Base-by-base conservation (phyloP, 345 rosid genomes). In the Acer saccharum region DNA sequence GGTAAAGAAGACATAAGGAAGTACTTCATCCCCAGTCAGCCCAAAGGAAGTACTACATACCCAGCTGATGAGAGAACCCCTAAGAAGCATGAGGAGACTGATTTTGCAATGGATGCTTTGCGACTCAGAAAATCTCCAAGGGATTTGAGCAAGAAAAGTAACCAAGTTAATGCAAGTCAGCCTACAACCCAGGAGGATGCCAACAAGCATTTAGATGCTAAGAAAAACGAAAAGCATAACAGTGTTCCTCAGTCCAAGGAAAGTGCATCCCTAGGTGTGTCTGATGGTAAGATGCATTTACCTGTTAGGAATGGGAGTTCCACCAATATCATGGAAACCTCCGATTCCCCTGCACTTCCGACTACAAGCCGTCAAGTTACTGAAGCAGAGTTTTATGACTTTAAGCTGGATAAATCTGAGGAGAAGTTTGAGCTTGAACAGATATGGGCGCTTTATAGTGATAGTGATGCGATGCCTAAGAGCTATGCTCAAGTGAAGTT, bases 381-480 rank as follows among this genome's bases (percentile, higher is more conserved):
- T 60, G 77, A 70, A 66, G 80, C 46, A 16, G 77, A 79, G 23
- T 13, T 44, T 12, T 67, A 65, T 32, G 73, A 84, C 73, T 89
- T 91, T 14, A 82, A 81, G 83, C 73, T 13, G 20, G 87, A 82
- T 78, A 88, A 76, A 81, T 79, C 84, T 3, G 65, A 43, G 80
- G 89, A 82, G 52, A 88, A 81, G 14, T 89, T 88, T 66, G 72
- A 74, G 74, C 29, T 75, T 62, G 79, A 27, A 79, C 92, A 89
- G 74, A 58, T 88, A 32, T 90, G 93, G 93, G 88, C 90, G 41
- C n/a, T 87, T 13, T 82, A 75, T 64, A 76, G 80, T n/a, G 73
- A 52, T 72, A 74, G 66, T 20, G 81, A 84, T 78, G 82, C 77
- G 80, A 73, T 87, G 77, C 91, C 91, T 1, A 87, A 71, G 81